Conservation (phyloP, 2,329 filamentous ascomycete genomes). For the Helminthosporium solani region DNA sequence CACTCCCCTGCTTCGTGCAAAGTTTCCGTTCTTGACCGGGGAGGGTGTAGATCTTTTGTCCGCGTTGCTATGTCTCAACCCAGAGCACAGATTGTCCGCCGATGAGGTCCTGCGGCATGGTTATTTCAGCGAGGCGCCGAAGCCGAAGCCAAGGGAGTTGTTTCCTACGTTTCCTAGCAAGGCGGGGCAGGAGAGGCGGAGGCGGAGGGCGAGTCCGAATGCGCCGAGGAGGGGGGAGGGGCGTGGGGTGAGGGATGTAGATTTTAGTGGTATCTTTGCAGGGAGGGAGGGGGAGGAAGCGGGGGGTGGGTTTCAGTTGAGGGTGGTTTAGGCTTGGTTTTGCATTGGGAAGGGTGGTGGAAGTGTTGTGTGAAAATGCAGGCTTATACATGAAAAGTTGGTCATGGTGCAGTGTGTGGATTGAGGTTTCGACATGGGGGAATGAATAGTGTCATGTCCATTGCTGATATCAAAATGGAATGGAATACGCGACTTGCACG, state of each 20-base stretch:
- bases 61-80: slow-evolving; percentile 72
- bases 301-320: slow-evolving; percentile 49
- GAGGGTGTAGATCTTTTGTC: slow-evolving; percentile 71
- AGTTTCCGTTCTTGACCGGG: slow-evolving; percentile 78
- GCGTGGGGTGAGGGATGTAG: slow-evolving; percentile 51
- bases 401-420: too few species aligned
- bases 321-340: slow-evolving; percentile 23
- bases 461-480: too few species aligned
- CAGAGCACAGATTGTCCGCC: slow-evolving; percentile 68
- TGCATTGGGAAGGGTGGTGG: not conserved
- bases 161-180: slow-evolving; percentile 97
- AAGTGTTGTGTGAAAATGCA: too few species aligned
- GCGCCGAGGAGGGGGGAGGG: slow-evolving; percentile 77
- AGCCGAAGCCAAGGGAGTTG: slow-evolving; percentile 85
- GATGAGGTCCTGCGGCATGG: slow-evolving; percentile 72
- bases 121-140: slow-evolving; percentile 88
- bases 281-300: slow-evolving; percentile 49
- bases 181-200: slow-evolving; percentile 82
- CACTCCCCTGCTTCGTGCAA: slow-evolving; percentile 65
- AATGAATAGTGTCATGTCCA: too few species aligned
- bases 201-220: slow-evolving; percentile 72
- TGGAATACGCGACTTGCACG: too few species aligned
- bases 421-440: too few species aligned
- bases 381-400: too few species aligned
- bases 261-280: slow-evolving; percentile 54